Percentiles rank a stretch among this genome's conserved stretches.
Evolutionary conservation across 345 rosid genomes (phyloP).

Genomic region (Trapa incisa): DNA sequence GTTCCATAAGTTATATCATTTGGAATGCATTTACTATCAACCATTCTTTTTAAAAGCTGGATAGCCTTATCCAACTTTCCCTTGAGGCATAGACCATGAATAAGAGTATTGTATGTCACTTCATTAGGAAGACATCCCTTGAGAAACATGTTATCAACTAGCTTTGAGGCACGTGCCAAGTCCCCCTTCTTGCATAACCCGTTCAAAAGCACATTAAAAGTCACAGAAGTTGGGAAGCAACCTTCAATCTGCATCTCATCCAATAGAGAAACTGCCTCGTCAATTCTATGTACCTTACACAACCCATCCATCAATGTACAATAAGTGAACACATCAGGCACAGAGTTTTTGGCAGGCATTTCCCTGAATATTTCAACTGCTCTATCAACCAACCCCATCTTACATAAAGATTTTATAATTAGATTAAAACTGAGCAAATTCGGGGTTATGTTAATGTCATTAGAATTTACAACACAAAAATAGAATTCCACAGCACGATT

Average conservation of each 20-base stretch:
- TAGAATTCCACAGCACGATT: slow-evolving; percentile 58
- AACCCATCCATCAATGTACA: slow-evolving; percentile 92
- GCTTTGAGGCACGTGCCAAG: slow-evolving; percentile 58
- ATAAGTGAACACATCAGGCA: slow-evolving; percentile 70
- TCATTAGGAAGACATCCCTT: slow-evolving; percentile 76
- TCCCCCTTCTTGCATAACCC: slow-evolving; percentile 80
- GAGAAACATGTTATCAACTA: slow-evolving; percentile 84
- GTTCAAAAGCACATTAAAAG: slow-evolving; percentile 66
- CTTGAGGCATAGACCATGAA: slow-evolving; percentile 72
- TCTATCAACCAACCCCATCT: slow-evolving; percentile 50
- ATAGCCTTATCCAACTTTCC: slow-evolving; percentile 80
- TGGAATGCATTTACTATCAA: slow-evolving; percentile 52
- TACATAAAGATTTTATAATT: slow-evolving; percentile 61
- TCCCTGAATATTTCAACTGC: slow-evolving; percentile 62
- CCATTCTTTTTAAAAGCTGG: slow-evolving; percentile 71
- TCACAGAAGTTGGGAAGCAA: slow-evolving; percentile 49
- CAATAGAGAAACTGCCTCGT: slow-evolving; percentile 70
- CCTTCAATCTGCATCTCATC: slow-evolving; percentile 97
- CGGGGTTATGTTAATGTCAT: slow-evolving; percentile 34
- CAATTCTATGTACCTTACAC: slow-evolving; percentile 62
- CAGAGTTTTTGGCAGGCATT: slow-evolving; percentile 45
- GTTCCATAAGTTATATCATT: slow-evolving; percentile 79
- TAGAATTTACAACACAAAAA: slow-evolving; percentile 32
- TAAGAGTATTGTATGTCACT: slow-evolving; percentile 80
- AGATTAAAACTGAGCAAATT: slow-evolving; percentile 67